Percentiles rank a stretch among this genome's conserved stretches.
Conservation (phyloP, 345 rosid species). For the Carallia brachiata region DNA sequence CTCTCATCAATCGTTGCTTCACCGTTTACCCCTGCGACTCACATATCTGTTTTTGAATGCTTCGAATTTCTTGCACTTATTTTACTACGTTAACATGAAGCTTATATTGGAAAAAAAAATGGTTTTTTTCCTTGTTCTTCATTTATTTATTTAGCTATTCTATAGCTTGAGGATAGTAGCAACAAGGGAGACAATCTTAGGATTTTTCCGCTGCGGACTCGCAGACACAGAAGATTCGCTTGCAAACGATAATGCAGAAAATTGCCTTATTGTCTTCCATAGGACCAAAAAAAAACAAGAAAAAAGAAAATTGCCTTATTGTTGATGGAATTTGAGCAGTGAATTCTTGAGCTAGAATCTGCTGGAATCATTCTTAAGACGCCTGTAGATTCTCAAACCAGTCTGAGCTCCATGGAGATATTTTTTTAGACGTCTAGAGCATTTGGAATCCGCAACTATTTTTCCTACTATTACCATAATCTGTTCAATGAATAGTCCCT, state of each 20-base stretch:
- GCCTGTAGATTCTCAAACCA: slow-evolving; percentile 96
- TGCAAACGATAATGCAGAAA: slow-evolving; percentile 97
- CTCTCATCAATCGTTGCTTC: slow-evolving; percentile 84
- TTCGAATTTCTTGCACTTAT: not conserved
- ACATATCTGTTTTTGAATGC: slow-evolving; percentile 38
- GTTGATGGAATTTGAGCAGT: slow-evolving; percentile 92
- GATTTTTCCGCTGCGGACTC: slow-evolving; percentile 85
- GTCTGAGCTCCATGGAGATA: slow-evolving; percentile 98
- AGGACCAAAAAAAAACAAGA: too few species aligned
- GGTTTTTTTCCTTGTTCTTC: slow-evolving; percentile 5
- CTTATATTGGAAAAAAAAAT: not conserved
- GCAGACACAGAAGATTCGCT: slow-evolving; percentile 78
- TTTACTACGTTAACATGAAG: not conserved
- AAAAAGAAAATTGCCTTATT: slow-evolving; percentile 82
- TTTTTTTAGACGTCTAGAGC: slow-evolving; percentile 81
- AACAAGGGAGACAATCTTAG: slow-evolving; percentile 58
- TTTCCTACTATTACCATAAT: not conserved
- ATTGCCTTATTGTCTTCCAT: slow-evolving; percentile 72
- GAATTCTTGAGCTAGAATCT: slow-evolving; percentile 86
- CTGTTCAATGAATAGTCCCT: not conserved
- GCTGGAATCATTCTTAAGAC: slow-evolving; percentile 92
- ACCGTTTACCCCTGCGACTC: slow-evolving; percentile 84
- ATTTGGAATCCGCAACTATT: slow-evolving; percentile 39
- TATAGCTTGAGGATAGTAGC: slow-evolving; percentile 78
- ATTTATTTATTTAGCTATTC: slow-evolving; percentile 19